phyloP scores from a whole-genome alignment of 179 eudicot genomes.

The Spinacia oleracea region DNA sequence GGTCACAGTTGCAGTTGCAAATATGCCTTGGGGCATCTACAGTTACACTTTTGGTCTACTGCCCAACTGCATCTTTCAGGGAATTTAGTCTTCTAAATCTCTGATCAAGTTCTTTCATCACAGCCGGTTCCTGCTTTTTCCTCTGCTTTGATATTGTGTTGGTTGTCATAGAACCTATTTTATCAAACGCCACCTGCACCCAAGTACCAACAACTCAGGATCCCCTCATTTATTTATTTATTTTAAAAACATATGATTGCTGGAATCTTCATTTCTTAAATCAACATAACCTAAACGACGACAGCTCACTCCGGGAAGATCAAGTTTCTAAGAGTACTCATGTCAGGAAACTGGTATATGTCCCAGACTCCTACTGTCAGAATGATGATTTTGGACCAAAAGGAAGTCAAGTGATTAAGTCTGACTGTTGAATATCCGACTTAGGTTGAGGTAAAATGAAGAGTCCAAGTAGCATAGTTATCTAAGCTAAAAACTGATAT shows the following conservation, averaged over 20 bases:
- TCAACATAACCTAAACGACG: background rate
- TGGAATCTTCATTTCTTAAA: background rate
- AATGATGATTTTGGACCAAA: background rate
- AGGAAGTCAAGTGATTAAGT: background rate
- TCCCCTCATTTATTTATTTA: too few species aligned
- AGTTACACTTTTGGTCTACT: background rate
- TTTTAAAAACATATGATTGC: too few species aligned
- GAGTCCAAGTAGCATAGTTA: background rate
- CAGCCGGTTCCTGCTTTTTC: constrained; percentile 93
- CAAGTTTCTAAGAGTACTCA: background rate
- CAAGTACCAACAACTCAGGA: background rate
- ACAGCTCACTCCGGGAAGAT: background rate
- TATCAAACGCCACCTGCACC: constrained; percentile 85
- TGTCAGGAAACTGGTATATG: background rate
- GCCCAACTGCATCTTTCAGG: constrained; percentile 20
- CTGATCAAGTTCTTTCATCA: constrained; percentile 91
- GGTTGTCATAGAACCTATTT: constrained; percentile 77
- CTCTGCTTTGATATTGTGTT: constrained; percentile 78
- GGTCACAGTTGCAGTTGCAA: constrained; percentile 1
- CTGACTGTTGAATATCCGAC: background rate
- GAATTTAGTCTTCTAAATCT: constrained; percentile 60
- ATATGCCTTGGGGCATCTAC: constrained; percentile 16
- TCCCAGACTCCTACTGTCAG: background rate
- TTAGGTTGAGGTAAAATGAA: background rate
- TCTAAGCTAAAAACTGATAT: background rate